These are phyloP conservation scores for Ganoderma sinense DNA, from an alignment of 1,284 basidiomycete genomes.

Conservation along the genomic window DNA sequence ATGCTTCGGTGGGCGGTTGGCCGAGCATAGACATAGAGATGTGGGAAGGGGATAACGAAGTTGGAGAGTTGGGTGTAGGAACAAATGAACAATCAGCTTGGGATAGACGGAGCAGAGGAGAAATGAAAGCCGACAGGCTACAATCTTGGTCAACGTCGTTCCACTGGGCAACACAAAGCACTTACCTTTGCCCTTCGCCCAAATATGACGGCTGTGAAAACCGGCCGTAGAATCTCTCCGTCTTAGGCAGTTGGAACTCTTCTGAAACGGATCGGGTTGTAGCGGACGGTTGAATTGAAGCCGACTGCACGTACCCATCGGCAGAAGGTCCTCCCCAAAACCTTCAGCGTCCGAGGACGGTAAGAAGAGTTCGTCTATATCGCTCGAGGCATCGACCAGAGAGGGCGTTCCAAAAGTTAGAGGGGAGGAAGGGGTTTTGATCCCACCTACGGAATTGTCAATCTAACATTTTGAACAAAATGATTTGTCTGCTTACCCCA, in stretches of 20 bases:
- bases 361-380: constrained; percentile 53
- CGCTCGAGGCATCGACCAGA: constrained; percentile 39
- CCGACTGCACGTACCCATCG: constrained; percentile 48
- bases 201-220: constrained; percentile 32
- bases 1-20: constrained; percentile 43
- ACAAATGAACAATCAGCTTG: constrained; percentile 32
- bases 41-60: constrained; percentile 40
- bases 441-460: constrained; percentile 17
- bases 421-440: constrained; percentile 33
- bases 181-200: constrained; percentile 29
- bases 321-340: constrained; percentile 26
- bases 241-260: constrained; percentile 42
- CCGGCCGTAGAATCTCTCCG: constrained; percentile 31
- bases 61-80: constrained; percentile 39
- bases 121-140: constrained; percentile 45
- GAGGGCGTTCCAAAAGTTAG: constrained; percentile 43
- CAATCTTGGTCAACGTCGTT: neutral
- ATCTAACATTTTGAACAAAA: neutral
- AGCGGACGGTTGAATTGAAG: neutral
- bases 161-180: constrained; percentile 4
- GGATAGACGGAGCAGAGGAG: constrained; percentile 38
- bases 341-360: constrained; percentile 46
- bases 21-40: constrained; percentile 47
- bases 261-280: constrained; percentile 35
- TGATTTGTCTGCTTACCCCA: constrained; percentile 51